Evolutionary conservation across 1,284 basidiomycete genomes (phyloP), one percentile per base, ranked within the genome.

Genomic region (Anthracocystis setariae): DNA sequence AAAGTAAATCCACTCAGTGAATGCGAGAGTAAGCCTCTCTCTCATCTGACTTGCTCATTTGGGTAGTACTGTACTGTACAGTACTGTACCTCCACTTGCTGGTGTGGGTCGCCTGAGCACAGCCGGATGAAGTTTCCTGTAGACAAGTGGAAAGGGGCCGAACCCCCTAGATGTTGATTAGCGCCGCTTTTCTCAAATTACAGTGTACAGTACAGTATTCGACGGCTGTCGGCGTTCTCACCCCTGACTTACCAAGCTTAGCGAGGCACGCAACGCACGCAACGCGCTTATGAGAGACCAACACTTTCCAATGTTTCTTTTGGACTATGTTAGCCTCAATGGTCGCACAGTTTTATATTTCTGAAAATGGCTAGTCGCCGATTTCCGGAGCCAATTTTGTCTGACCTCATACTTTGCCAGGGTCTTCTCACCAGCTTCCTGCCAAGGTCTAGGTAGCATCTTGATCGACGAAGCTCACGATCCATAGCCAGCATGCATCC

Each of bases 91-190:
- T 17, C 38, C 18, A n/a, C n/a, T 3, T 39, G 17, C 3, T 17
- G n/a, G n/a, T 7, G n/a, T 7, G 18, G 18, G 18, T 17, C 10
- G 27, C 25, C 29, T 20, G 8, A 46, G 51, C 51, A 53, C 58
- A 60, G 58, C 58, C 51, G 7, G 29, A 29, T 5, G 7, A 29
- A 12, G 12, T 21, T 21, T 24, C n/a, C 29, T 18, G 8, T 32
- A 46, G 35, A 24, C 37, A 24, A 40, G n/a, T 29, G 29, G 8
- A 54, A 37, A 46, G 38, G 46, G 42, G 35, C 29, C 13, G 8
- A 40, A 48, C 21, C 60, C 47, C 60, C 38, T 63, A 63, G 60
- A 63, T 63, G 60, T 63, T 63, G 60, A 63, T 56, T n/a, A 48
- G 53, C 44, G 21, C 38, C 29, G 18, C 15, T 29, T 13, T 33